phyloP scores from a whole-genome alignment of 129 eudicot species.

The Erigeron canadensis region DNA sequence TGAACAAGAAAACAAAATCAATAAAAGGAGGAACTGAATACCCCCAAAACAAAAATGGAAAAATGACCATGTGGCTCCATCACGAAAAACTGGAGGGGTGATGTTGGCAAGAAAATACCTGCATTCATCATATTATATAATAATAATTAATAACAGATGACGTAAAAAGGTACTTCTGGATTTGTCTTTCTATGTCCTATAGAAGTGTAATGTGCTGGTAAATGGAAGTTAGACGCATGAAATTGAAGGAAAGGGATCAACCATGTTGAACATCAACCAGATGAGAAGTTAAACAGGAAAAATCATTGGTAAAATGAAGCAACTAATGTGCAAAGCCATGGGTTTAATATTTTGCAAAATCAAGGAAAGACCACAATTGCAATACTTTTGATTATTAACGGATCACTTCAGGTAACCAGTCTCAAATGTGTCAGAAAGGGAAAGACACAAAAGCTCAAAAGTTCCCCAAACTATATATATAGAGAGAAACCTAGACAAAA shows the following conservation, averaged over 20 bases:
- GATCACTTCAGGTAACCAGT: too few species aligned
- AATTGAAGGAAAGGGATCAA: not conserved
- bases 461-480: too few species aligned
- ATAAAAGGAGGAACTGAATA: not conserved
- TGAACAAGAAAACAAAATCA: not conserved
- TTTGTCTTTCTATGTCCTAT: not conserved
- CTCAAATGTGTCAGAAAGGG: too few species aligned
- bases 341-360: too few species aligned
- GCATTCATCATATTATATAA: slow-evolving; percentile 15
- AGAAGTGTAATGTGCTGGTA: not conserved
- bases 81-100: slow-evolving; percentile 34
- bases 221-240: not conserved
- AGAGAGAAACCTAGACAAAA: too few species aligned
- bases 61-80: slow-evolving; percentile 29
- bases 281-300: not conserved
- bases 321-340: too few species aligned
- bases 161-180: not conserved
- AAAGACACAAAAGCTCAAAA: too few species aligned
- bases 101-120: slow-evolving; percentile 30
- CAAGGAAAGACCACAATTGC: too few species aligned
- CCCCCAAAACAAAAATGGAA: slow-evolving; percentile 21
- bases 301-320: too few species aligned
- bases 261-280: not conserved
- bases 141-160: not conserved
- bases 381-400: too few species aligned